Evolutionary conservation across 108 stramenopile species (phyloP).

Genomic region (Fragilariopsis cylindrus): DNA sequence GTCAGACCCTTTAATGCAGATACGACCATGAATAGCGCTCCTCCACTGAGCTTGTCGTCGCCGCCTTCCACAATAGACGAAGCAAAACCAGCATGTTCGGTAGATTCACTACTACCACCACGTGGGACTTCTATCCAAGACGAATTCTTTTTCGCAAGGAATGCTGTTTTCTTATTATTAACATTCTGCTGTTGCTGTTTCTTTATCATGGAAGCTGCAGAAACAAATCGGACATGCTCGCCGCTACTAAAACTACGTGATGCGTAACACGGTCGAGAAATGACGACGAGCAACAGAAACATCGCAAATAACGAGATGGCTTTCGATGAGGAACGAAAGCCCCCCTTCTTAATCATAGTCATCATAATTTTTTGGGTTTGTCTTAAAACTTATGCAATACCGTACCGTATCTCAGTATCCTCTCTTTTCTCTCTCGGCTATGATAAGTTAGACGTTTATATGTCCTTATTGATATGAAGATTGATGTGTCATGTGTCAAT

Average conservation of each 20-base stretch:
- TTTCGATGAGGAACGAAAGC: background rate
- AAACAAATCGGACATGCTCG: constrained; percentile 5
- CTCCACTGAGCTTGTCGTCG: background rate
- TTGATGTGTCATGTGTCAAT: no score
- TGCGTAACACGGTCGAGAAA: constrained; percentile 1
- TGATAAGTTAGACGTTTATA: no score
- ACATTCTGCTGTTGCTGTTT: background rate
- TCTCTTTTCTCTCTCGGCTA: background rate
- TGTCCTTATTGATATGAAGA: no score
- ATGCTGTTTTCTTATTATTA: background rate
- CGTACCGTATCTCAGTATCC: background rate
- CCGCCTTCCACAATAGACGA: background rate
- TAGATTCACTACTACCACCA: constrained; percentile 20
- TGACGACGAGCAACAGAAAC: background rate
- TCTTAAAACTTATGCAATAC: no score
- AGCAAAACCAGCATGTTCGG: background rate
- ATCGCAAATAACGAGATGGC: background rate
- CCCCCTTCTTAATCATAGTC: background rate
- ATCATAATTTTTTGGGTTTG: background rate
- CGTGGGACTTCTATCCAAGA: constrained; percentile 39
- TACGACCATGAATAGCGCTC: constrained; percentile 15
- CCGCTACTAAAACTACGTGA: background rate
- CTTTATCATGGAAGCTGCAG: background rate
- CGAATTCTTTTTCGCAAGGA: background rate
- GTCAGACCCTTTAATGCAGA: constrained; percentile 42